Base-by-base conservation (phyloP, 768 basidiomycete species). In the Auricularia cornea region DNA sequence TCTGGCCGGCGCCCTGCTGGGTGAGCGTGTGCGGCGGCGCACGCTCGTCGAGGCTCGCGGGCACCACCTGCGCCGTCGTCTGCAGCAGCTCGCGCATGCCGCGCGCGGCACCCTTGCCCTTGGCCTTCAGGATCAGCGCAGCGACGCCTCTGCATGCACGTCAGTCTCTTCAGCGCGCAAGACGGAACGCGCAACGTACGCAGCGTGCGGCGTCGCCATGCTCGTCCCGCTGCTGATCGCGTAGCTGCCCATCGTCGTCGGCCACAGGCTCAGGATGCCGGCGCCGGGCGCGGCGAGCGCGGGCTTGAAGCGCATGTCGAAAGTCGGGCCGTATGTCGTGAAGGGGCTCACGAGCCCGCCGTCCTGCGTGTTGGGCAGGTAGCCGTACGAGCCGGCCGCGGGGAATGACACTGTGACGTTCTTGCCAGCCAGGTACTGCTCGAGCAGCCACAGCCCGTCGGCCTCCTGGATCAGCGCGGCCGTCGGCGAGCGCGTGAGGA, bases 241-340 rank as follows among this genome's bases (percentile, higher is more conserved):
- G n/a, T 65, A 56, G 16, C 62, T 60, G 30, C 67, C 66, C 48
- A 59, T 59, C 8, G 51, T 26, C 14, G 62, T 6, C 3, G 67
- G 67, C 29, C 65, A 60, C 16, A 67, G 68, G 14, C 64, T 65
- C 8, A 68, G 60, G 51, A 69, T 68, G 63, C 63, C 61, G 4
- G 62, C 63, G 20, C 67, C 67, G 3, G 68, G 68, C 14, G 65
- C 68, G 0, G 67, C 44, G 20, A 48, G 6, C 1, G 44, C 16
- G 6, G 44, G 67, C 62, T 71, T 71, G 64, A 66, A 48, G 44
- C 52, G 60, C 20, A 69, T 44, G 60, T 76, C 75, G 65, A 72
- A 72, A 8, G 77, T 74, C 3, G 75, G 76, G 3, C 76, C 76
- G 44, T 69, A 71, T 11, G 69, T 62, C 30, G 70, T 70, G 62